A percentile compares a stretch with the other conserved stretches of the same genome.
phyloP scores from a whole-genome alignment of 768 basidiomycete genomes.

The Albatrellus ellisii region DNA sequence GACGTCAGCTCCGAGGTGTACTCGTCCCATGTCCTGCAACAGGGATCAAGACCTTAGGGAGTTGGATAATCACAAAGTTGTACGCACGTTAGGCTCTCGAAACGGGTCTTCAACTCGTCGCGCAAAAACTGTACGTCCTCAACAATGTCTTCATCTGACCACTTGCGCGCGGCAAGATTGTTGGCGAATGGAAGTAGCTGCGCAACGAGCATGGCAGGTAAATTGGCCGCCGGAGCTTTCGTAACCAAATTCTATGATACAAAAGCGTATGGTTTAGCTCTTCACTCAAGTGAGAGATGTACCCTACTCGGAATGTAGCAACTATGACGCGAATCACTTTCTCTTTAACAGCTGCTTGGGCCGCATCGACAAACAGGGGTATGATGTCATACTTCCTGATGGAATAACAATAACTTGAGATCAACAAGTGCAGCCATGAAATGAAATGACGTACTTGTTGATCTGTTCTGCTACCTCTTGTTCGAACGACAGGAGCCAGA shows the following conservation, averaged over 20 bases:
- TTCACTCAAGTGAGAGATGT: neutral
- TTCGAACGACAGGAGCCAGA: conserved; percentile 94
- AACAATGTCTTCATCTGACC: conserved; percentile 88
- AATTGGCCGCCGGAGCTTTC: conserved; percentile 77
- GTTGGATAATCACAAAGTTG: neutral
- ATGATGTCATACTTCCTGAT: conserved; percentile 81
- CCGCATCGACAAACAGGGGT: conserved; percentile 70
- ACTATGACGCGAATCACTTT: conserved; percentile 92
- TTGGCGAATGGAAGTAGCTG: conserved; percentile 79
- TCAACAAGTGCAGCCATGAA: neutral
- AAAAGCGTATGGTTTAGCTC: neutral
- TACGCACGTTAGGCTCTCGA: conserved; percentile 85
- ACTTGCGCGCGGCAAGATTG: conserved; percentile 75
- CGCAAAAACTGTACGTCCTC: conserved; percentile 85
- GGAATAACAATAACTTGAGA: too few relatives aligned
- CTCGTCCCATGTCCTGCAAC: conserved; percentile 82
- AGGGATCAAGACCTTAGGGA: neutral
- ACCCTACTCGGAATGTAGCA: conserved; percentile 72
- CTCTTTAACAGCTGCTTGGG: conserved; percentile 87
- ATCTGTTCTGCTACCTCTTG: conserved; percentile 72
- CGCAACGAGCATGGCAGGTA: conserved; percentile 86
- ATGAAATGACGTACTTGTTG: conserved; percentile 49
- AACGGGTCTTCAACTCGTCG: conserved; percentile 74
- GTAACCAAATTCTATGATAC: conserved; percentile 66
- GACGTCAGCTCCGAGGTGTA: conserved; percentile 84